Evolutionary conservation across 2,329 filamentous ascomycete genomes (phyloP), one percentile per base, ranked within the genome.

Genomic region (Fusarium sarcochroum): DNA sequence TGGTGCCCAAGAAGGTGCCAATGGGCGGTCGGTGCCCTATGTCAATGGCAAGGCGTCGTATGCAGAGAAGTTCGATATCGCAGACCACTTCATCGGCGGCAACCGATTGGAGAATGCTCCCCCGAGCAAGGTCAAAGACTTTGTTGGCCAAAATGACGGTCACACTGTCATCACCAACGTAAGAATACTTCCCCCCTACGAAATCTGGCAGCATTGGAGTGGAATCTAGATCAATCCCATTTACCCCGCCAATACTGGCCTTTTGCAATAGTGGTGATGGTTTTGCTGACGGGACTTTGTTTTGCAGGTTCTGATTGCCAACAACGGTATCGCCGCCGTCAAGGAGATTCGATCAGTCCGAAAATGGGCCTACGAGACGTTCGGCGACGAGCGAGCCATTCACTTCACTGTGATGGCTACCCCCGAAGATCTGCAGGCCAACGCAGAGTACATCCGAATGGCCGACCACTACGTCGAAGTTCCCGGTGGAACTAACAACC

Each of bases 351-450:
- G 96, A 81, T 98, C 95, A 63, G 95, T 99, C 78, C 92, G 96
- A 82, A 99, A 98, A 94, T 99, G 96, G 96, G 96, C 96, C 66
- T 99, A 99, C 90, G 96, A 99, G 84, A 97, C 93, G 9, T 99
- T 99, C 79, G 95, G 96, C 84, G 94, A 99, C 83, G 96, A 99
- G 86, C 90, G 92, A 77, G 96, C 95, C 75, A 98, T 99, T 78
- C 94, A 98, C 80, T 99, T 99, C 85, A 99, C 96, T 68, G 96
- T 99, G 79, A 99, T 99, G 96, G 96, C 96, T 74, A 99, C 96
- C 38, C 96, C 96, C 49, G 96, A 99, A 84, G 96, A 99, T 90
- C 83, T 99, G 78, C 90, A 91, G 80, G 96, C 96, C 79, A 99
- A 99, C 81, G 96, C 96, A 73, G 96, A 99, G 83, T 99, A 99